Conservation (phyloP, 2,329 filamentous ascomycete species). For the Corniculantispora saksenae region DNA sequence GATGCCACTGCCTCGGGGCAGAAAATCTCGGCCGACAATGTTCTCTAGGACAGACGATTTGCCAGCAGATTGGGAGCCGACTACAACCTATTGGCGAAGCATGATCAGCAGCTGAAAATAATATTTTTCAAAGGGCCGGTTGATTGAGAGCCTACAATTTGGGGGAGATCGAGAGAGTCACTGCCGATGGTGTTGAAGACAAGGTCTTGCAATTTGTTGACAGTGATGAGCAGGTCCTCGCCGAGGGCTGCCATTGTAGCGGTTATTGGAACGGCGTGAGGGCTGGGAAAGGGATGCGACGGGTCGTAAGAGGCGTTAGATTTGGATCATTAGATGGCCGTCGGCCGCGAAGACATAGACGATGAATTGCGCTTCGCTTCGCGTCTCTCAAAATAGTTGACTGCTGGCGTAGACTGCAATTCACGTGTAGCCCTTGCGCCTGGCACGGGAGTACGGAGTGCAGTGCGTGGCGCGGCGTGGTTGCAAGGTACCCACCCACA, state of each 20-base stretch:
- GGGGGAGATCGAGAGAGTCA: constrained; percentile 93
- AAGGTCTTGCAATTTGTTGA: constrained; percentile 97
- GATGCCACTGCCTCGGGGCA: constrained; percentile 94
- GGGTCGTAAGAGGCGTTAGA: constrained; percentile 8
- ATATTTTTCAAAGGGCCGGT: background rate
- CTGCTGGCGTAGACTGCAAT: constrained; percentile 10
- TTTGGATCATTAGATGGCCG: constrained; percentile 12
- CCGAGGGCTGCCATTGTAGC: constrained; percentile 84
- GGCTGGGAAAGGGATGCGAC: constrained; percentile 8
- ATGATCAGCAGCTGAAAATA: constrained; percentile 16
- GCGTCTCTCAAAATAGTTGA: background rate
- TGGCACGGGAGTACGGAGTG: constrained; percentile 11
- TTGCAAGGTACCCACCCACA: constrained; percentile 9
- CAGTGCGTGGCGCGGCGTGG: background rate
- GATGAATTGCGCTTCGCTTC: constrained; percentile 19
- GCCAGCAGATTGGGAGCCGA: constrained; percentile 96
- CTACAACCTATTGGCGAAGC: constrained; percentile 71
- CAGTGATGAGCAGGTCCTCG: constrained; percentile 90
- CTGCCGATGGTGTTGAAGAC: constrained; percentile 99
- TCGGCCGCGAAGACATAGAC: constrained; percentile 12
- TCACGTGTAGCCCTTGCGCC: constrained; percentile 18
- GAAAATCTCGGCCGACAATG: constrained; percentile 95
- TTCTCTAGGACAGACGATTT: constrained; percentile 99
- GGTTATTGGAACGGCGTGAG: constrained; percentile 9
- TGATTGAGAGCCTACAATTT: constrained; percentile 72